Base-by-base conservation (phyloP, 495 filamentous ascomycete species). In the Cenococcum geophilum region DNA sequence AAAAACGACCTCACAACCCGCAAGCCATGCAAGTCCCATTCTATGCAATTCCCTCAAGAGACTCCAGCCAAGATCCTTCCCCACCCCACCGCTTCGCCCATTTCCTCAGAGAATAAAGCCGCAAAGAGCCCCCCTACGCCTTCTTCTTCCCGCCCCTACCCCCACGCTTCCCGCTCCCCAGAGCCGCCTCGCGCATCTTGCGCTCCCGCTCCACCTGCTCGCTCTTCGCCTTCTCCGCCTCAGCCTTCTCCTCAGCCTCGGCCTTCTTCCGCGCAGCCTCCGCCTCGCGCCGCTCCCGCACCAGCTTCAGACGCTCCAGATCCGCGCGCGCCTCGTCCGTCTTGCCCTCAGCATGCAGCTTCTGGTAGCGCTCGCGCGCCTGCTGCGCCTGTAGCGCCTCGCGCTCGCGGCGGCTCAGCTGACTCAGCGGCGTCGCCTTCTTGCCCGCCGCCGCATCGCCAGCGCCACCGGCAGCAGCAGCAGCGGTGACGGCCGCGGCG, bases 241-340 rank as follows among this genome's bases (percentile, higher is more conserved):
- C 68, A 4, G 69, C 72, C 57, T 63, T 71, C 72, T 78, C 76
- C 61, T 75, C 73, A 57, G 71, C 72, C 68, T 77, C 76, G 9
- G 79, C 91, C 81, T 83, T 82, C 80, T 92, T 92, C 76, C 80
- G 80, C 72, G 74, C 85, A 67, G 89, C 82, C 71, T 95, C 92
- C 27, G 86, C 86, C 72, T 93, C 93, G 37, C 93, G 80, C 78
- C 88, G 86, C 80, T 95, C 89, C 23, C 85, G 80, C 58, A 98
- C 89, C 55, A 92, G 68, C 65, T 77, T 82, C 70, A 98, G 72
- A 56, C 93, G 78, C 54, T 89, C 93, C 69, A 97, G 67, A 78
- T 98, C 93, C n/a, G 90, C 85, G 66, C 87, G 87, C 21, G 92
- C 93, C 78, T 97, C 89, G 57, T 98, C 95, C 42, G 93, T 97